phyloP scores from a whole-genome alignment of 345 rosid species.

The Sonneratia alba region DNA sequence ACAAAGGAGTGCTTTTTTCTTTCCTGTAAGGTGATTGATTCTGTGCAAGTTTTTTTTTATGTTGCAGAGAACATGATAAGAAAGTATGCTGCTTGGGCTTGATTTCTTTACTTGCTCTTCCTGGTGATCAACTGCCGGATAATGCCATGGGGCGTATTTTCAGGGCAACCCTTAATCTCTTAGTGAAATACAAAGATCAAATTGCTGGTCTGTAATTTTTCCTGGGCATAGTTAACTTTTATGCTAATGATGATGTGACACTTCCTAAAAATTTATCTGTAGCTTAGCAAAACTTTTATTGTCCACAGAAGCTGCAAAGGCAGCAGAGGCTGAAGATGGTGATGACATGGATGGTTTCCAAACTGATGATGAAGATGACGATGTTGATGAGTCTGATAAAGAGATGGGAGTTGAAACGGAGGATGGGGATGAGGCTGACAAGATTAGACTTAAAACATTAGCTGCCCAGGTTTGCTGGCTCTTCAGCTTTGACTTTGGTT shows the following conservation, averaged over 20 bases:
- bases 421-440: constrained; percentile 95
- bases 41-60: constrained; percentile 13
- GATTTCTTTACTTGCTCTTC: constrained; percentile 75
- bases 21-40: not conserved
- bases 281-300: not conserved
- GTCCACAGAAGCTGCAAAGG: constrained; percentile 77
- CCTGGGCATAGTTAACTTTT: not conserved
- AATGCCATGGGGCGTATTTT: constrained; percentile 86
- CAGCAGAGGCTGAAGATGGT: constrained; percentile 68
- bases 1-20: not conserved
- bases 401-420: constrained; percentile 92
- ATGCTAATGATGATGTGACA: no score
- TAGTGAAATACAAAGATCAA: constrained; percentile 87
- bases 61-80: constrained; percentile 83
- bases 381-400: constrained; percentile 76
- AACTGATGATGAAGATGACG: constrained; percentile 82
- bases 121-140: constrained; percentile 71
- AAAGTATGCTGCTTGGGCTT: constrained; percentile 98
- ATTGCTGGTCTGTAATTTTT: constrained; percentile 50
- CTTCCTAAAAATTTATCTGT: not conserved
- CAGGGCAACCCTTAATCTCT: constrained; percentile 73
- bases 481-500: not conserved
- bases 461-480: constrained; percentile 73
- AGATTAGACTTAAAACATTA: constrained; percentile 59
- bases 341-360: constrained; percentile 98